phyloP scores from a whole-genome alignment of 2,329 filamentous ascomycete species.

The Myriosclerotinia scirpicola region DNA sequence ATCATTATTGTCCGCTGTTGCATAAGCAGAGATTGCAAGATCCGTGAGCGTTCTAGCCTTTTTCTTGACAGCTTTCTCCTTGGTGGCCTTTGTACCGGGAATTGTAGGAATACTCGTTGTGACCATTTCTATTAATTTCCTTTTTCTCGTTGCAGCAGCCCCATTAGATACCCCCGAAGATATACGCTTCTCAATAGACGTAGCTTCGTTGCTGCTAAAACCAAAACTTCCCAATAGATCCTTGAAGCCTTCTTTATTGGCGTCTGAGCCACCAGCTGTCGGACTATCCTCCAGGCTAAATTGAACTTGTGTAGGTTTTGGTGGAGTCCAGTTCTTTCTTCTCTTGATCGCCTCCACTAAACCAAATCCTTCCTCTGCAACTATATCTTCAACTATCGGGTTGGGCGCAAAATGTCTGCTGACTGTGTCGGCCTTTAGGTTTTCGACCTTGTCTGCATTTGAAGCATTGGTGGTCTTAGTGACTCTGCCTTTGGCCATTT shows the following conservation, averaged over 20 bases:
- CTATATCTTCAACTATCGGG: neutral
- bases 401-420: conserved; percentile 22
- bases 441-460: conserved; percentile 27
- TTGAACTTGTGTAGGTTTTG: conserved; percentile 44
- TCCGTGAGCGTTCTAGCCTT: conserved; percentile 77
- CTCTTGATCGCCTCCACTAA: conserved; percentile 51
- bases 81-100: neutral
- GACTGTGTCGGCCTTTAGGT: conserved; percentile 25
- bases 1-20: conserved; percentile 40
- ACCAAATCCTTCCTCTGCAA: conserved; percentile 28
- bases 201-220: conserved; percentile 39
- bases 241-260: conserved; percentile 38
- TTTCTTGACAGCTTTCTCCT: conserved; percentile 50
- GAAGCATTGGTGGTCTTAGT: conserved; percentile 38
- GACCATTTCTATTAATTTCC: conserved; percentile 56
- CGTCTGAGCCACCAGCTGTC: conserved; percentile 8
- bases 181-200: conserved; percentile 24
- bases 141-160: conserved; percentile 47
- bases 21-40: conserved; percentile 71
- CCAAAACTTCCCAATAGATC: conserved; percentile 45
- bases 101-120: conserved; percentile 38
- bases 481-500: conserved; percentile 40
- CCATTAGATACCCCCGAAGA: conserved; percentile 3
- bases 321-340: conserved; percentile 68
- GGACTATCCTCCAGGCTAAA: neutral